Evolutionary conservation across 2,329 filamentous ascomycete genomes (phyloP).

Genomic region (Alternaria gansuensis): DNA sequence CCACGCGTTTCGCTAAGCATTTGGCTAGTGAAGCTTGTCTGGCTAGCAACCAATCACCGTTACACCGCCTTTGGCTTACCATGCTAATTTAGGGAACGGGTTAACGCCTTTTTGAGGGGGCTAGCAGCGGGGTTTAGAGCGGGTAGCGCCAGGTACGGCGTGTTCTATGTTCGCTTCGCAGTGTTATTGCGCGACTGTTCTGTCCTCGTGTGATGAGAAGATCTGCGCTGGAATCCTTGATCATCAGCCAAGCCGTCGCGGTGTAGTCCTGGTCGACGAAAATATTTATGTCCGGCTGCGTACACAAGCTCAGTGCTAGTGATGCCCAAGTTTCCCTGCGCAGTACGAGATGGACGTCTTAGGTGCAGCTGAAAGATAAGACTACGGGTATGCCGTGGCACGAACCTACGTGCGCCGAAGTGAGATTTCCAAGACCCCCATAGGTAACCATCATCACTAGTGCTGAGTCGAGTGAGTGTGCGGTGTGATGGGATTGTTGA

Average conservation of each 20-base stretch:
- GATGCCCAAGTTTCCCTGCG: neutral
- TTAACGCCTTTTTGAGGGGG: conserved; percentile 6
- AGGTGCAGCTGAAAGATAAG: conserved; percentile 12
- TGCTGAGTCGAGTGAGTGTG: conserved; percentile 7
- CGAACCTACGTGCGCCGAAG: conserved; percentile 15
- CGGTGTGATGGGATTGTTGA: neutral
- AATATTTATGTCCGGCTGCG: neutral
- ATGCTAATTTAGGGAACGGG: neutral
- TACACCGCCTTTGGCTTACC: conserved; percentile 21
- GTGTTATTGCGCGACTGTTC: neutral
- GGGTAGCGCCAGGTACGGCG: conserved; percentile 13
- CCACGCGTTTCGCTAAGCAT: conserved; percentile 28
- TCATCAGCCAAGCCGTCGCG: neutral
- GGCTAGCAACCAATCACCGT: neutral
- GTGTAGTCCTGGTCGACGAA: neutral
- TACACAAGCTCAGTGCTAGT: neutral
- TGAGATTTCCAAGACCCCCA: conserved; percentile 1
- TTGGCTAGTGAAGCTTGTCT: conserved; percentile 33
- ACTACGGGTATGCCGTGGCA: conserved; percentile 24
- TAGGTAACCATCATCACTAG: conserved; percentile 1
- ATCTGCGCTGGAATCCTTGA: neutral
- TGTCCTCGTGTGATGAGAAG: neutral
- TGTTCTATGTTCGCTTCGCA: neutral
- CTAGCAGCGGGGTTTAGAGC: conserved; percentile 8
- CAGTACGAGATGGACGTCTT: conserved; percentile 17